Percentiles rank a stretch among this genome's conserved stretches.
Evolutionary conservation across 2,329 filamentous ascomycete genomes (phyloP).

Genomic region (Aureobasidium subglaciale): DNA sequence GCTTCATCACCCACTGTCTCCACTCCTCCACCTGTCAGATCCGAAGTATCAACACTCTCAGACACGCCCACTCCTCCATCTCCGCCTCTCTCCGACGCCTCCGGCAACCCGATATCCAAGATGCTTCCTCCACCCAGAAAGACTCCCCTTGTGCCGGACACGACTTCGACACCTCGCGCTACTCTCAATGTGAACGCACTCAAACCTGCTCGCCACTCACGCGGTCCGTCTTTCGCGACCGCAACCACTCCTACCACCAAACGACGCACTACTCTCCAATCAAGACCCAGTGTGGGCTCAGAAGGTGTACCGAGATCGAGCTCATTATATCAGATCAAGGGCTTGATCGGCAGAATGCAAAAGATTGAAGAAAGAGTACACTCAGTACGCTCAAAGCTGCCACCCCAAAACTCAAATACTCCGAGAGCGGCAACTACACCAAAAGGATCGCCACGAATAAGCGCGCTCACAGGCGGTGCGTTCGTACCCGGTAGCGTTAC

Average conservation of each 20-base stretch:
- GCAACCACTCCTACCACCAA: slow-evolving; percentile 34
- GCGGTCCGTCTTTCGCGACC: slow-evolving; percentile 49
- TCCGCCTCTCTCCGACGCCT: slow-evolving; percentile 84
- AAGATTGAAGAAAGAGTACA: slow-evolving; percentile 90
- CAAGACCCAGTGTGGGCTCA: slow-evolving; percentile 23
- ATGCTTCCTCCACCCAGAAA: slow-evolving; percentile 35
- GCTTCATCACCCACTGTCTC: slow-evolving; percentile 83
- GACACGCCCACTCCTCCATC: slow-evolving; percentile 80
- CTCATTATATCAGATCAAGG: slow-evolving; percentile 87
- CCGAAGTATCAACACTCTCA: slow-evolving; percentile 52
- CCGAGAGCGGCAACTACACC: slow-evolving; percentile 66
- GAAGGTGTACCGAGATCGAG: slow-evolving; percentile 50
- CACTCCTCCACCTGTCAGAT: slow-evolving; percentile 69
- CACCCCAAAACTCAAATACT: slow-evolving; percentile 69
- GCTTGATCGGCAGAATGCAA: slow-evolving; percentile 94
- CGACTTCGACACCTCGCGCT: slow-evolving; percentile 48
- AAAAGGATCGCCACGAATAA: slow-evolving; percentile 25
- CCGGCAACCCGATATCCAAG: slow-evolving; percentile 44
- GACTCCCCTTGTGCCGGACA: slow-evolving; percentile 45
- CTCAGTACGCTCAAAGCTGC: slow-evolving; percentile 82
- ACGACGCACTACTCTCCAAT: slow-evolving; percentile 40
- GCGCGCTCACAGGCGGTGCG: slow-evolving; percentile 39
- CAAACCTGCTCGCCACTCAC: slow-evolving; percentile 43
- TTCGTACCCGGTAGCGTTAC: slow-evolving; percentile 51
- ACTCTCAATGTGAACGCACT: slow-evolving; percentile 32